Percentiles rank a stretch among this genome's conserved stretches.
Evolutionary conservation across 306 rosid genomes (phyloP).

Genomic region (Trifolium pratense): DNA sequence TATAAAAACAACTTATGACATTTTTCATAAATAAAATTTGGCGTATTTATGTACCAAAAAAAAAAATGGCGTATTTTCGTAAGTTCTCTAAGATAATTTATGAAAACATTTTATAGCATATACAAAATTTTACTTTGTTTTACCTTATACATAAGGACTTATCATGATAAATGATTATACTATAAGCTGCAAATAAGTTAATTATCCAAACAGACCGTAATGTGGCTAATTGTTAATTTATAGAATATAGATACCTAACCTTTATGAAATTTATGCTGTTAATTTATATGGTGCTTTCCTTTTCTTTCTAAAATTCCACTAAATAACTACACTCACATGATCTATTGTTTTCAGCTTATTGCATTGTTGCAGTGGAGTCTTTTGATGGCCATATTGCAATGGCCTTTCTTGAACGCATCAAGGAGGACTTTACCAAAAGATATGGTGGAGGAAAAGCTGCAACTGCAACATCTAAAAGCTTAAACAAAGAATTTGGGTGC

Average conservation of each 20-base stretch:
- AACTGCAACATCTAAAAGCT: conserved; percentile 63
- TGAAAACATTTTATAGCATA: too few species aligned
- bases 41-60: too few species aligned
- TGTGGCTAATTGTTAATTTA: too few species aligned
- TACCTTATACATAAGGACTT: too few species aligned
- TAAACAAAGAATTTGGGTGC: conserved; percentile 86
- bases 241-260: not conserved
- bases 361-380: conserved; percentile 81
- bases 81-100: too few species aligned
- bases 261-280: not conserved
- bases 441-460: conserved; percentile 48
- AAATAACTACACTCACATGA: not conserved
- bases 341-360: conserved; percentile 63
- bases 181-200: too few species aligned
- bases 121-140: too few species aligned
- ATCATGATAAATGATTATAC: too few species aligned
- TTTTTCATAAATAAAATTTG: too few species aligned
- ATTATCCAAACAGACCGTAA: too few species aligned
- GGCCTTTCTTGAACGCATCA: conserved; percentile 82
- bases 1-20: too few species aligned
- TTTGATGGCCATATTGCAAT: conserved; percentile 70
- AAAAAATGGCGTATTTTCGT: too few species aligned
- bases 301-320: not conserved
- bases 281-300: not conserved
- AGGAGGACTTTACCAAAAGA: conserved; percentile 77